Percentiles rank a stretch among this genome's conserved stretches.
phyloP scores from a whole-genome alignment of 2,329 filamentous ascomycete species.

The Cadophora luteo-olivacea region DNA sequence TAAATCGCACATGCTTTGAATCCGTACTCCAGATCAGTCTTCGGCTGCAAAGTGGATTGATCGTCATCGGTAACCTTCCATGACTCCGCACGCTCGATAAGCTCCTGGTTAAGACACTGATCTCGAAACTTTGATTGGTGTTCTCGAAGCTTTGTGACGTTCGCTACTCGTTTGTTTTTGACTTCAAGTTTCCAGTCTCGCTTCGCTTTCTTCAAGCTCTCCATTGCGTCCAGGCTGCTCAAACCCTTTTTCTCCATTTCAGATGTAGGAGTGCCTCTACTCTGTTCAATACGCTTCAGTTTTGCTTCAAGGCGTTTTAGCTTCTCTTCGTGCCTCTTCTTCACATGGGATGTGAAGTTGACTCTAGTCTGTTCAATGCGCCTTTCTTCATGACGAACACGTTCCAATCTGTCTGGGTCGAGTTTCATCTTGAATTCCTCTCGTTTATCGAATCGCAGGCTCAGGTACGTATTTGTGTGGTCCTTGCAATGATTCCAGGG shows the following conservation, averaged over 20 bases:
- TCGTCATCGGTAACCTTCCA: not conserved
- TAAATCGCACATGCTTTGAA: not conserved
- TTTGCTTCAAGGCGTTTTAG: too few species aligned
- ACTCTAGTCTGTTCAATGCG: conserved; percentile 26
- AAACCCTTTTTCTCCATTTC: too few species aligned
- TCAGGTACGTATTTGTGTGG: conserved; percentile 22
- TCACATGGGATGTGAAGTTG: conserved; percentile 15
- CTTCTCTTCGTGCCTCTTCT: conserved; percentile 15
- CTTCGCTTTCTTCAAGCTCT: conserved; percentile 13
- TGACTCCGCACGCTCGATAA: not conserved
- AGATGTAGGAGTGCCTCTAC: too few species aligned
- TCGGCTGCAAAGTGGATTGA: not conserved
- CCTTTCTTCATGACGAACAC: conserved; percentile 1
- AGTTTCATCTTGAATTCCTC: conserved; percentile 20
- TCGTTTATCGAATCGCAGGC: conserved; percentile 23
- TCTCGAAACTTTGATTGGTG: not conserved
- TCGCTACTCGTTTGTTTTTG: not conserved
- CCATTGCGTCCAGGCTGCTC: too few species aligned
- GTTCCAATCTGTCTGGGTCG: too few species aligned
- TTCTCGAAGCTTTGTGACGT: conserved; percentile 4
- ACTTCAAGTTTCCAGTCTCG: not conserved
- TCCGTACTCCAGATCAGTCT: not conserved
- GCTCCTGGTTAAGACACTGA: not conserved
- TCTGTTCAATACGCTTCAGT: too few species aligned
- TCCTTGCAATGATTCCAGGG: conserved; percentile 27